Percentiles rank a stretch among this genome's conserved stretches.
phyloP scores from a whole-genome alignment of 805 yeast genomes.

The Candida morakotiae region DNA sequence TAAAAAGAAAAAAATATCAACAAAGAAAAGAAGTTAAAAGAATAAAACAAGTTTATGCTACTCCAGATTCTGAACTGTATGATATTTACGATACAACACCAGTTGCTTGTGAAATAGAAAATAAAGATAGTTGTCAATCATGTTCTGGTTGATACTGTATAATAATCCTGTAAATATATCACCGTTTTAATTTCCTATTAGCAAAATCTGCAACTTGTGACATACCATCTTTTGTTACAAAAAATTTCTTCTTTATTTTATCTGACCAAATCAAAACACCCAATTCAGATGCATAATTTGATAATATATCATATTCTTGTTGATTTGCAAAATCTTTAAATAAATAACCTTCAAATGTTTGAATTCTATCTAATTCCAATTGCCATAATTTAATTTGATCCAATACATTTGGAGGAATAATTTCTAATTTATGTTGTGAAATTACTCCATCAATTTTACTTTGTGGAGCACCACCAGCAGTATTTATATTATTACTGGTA shows the following conservation, averaged over 20 bases:
- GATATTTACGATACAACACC: conserved; percentile 34
- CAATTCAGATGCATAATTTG: conserved; percentile 80
- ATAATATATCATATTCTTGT: conserved; percentile 69
- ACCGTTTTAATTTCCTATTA: conserved; percentile 43
- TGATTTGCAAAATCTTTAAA: conserved; percentile 81
- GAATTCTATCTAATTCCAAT: conserved; percentile 87
- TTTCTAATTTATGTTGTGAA: conserved; percentile 50
- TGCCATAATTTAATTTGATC: conserved; percentile 98
- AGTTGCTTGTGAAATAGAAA: conserved; percentile 24
- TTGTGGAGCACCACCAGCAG: conserved; percentile 40
- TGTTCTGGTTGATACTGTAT: conserved; percentile 30
- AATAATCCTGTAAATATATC: conserved; percentile 7
- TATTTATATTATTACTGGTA: conserved; percentile 44
- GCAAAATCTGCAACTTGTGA: conserved; percentile 90
- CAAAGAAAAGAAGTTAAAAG: conserved; percentile 10
- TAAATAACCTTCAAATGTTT: conserved; percentile 79
- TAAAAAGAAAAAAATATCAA: conserved; percentile 19
- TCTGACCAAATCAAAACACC: conserved; percentile 92
- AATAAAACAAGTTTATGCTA: conserved; percentile 5
- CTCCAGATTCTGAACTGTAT: conserved; percentile 15
- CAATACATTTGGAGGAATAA: conserved; percentile 92
- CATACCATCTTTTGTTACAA: conserved; percentile 84
- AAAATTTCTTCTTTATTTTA: conserved; percentile 63
- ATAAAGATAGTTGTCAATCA: conserved; percentile 34
- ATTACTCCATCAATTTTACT: conserved; percentile 20